Percentiles rank a stretch among this genome's conserved stretches.
These are phyloP conservation scores for Zygotorulaspora florentina DNA, from an alignment of 805 yeast genomes.

Conservation along the genomic window DNA sequence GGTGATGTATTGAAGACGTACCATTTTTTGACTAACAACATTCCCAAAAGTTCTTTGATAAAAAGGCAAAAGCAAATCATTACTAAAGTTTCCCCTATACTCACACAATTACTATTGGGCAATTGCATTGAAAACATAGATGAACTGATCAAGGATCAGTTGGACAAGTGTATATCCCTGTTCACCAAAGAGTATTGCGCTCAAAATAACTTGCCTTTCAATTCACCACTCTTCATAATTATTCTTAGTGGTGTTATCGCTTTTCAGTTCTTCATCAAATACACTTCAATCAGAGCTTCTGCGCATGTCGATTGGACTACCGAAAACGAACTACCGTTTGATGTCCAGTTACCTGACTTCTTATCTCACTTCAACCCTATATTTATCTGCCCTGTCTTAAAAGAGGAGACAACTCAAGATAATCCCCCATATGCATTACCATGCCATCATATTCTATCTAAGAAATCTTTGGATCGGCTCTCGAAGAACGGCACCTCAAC, in stretches of 20 bases:
- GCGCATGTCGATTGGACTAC: constrained; percentile 49
- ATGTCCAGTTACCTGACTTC: constrained; percentile 49
- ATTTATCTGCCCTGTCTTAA: constrained; percentile 67
- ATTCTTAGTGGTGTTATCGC: constrained; percentile 51
- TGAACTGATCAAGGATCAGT: constrained; percentile 23
- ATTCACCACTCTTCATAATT: constrained; percentile 50
- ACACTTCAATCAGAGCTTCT: constrained; percentile 34
- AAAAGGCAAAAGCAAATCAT: constrained; percentile 35
- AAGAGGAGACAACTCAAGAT: constrained; percentile 56
- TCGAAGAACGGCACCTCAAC: constrained; percentile 40
- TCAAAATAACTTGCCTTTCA: constrained; percentile 44
- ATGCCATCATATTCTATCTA: constrained; percentile 61
- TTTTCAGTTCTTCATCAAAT: constrained; percentile 50
- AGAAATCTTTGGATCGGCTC: constrained; percentile 48
- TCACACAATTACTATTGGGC: constrained; percentile 35
- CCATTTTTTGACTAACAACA: constrained; percentile 39
- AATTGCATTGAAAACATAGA: constrained; percentile 17
- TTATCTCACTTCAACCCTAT: constrained; percentile 56
- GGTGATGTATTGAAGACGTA: constrained; percentile 34
- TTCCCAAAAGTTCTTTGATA: constrained; percentile 36
- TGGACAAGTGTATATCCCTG: constrained; percentile 26
- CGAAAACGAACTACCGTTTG: constrained; percentile 58
- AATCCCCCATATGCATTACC: constrained; percentile 63
- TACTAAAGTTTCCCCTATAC: constrained; percentile 41
- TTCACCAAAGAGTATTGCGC: constrained; percentile 51